Conservation (phyloP, 192 early-diverging fungal genomes). For the Phycomyces blakesleeanus region DNA sequence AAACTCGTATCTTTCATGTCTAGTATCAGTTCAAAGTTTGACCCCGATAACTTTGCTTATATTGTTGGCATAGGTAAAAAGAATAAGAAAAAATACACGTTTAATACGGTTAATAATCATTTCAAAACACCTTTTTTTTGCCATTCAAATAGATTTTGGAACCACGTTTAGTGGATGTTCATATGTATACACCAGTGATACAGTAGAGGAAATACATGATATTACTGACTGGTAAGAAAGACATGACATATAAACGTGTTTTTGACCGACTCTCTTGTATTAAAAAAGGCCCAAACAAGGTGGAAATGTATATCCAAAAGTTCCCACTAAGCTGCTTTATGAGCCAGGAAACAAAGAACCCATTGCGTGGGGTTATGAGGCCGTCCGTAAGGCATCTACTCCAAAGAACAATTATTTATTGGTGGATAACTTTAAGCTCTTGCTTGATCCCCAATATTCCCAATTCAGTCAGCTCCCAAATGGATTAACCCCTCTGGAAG, state of each 20-base stretch:
- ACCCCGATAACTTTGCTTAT: too few relatives aligned
- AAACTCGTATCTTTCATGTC: too few relatives aligned
- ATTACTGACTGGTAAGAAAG: conserved; percentile 33
- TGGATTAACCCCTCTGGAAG: conserved; percentile 40
- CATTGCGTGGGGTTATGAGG: conserved; percentile 44
- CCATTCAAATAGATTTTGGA: conserved; percentile 25
- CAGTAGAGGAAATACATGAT: conserved; percentile 42
- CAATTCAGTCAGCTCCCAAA: conserved; percentile 34
- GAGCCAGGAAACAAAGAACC: conserved; percentile 32
- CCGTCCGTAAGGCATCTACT: conserved; percentile 33
- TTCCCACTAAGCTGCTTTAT: conserved; percentile 38
- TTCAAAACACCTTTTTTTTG: too few relatives aligned
- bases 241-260: too few relatives aligned
- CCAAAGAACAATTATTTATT: conserved; percentile 39
- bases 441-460: conserved; percentile 42
- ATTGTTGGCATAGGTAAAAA: too few relatives aligned
- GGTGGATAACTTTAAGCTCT: conserved; percentile 46
- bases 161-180: conserved; percentile 45
- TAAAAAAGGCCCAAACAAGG: conserved; percentile 8
- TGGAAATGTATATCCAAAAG: conserved; percentile 18
- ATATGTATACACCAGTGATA: conserved; percentile 37
- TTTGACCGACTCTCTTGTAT: neutral
- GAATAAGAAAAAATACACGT: too few relatives aligned
- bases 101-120: too few relatives aligned
- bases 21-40: too few relatives aligned